Evolutionary conservation across 306 rosid species (phyloP).

Genomic region (Inga oerstediana): DNA sequence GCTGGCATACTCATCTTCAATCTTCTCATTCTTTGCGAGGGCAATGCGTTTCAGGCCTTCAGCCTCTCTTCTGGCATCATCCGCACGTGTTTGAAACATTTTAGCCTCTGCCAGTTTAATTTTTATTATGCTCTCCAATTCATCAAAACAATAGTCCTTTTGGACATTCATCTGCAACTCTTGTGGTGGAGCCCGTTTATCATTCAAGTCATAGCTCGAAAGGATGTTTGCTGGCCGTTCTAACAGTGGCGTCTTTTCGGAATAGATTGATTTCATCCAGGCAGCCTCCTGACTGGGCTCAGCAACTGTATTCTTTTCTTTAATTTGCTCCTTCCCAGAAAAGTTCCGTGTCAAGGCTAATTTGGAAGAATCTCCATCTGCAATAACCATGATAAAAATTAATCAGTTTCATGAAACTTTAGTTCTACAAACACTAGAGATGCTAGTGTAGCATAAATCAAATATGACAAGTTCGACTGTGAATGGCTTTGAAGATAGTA

Average conservation of each 20-base stretch:
- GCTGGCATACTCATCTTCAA: conserved; percentile 75
- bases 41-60: conserved; percentile 89
- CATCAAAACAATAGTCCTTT: conserved; percentile 81
- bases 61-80: conserved; percentile 93
- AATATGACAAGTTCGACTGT: not conserved
- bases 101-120: conserved; percentile 88
- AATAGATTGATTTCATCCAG: conserved; percentile 71
- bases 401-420: conserved; percentile 23
- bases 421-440: not conserved
- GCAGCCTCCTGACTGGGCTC: conserved; percentile 83
- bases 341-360: conserved; percentile 42
- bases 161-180: conserved; percentile 68
- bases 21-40: conserved; percentile 79
- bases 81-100: conserved; percentile 92
- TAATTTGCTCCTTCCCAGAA: conserved; percentile 61
- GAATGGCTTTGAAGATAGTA: not conserved
- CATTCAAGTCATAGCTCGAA: conserved; percentile 71
- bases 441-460: not conserved
- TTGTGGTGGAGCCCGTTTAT: conserved; percentile 55
- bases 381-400: conserved; percentile 37
- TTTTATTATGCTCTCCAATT: conserved; percentile 81
- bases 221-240: conserved; percentile 66
- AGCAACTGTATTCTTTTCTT: conserved; percentile 59
- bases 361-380: conserved; percentile 84
- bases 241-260: conserved; percentile 65